These are phyloP conservation scores for Lactifluus pinguis DNA, from an alignment of 768 basidiomycete genomes.

Conservation along the genomic window DNA sequence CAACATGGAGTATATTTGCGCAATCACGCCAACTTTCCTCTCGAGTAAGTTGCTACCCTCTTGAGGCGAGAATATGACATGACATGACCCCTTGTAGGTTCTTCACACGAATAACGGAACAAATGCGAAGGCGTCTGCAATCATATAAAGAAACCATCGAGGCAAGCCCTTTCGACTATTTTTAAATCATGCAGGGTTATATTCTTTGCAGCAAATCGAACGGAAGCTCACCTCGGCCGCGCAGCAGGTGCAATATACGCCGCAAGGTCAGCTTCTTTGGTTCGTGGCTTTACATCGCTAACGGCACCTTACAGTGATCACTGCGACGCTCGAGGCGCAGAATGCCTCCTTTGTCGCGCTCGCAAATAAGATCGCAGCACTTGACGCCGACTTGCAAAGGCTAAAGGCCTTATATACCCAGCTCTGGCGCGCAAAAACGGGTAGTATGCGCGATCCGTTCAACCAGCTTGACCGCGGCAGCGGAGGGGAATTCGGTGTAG, in stretches of 20 bases:
- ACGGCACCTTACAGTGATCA: slow-evolving; percentile 41
- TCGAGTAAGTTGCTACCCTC: slow-evolving; percentile 46
- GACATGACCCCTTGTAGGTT: slow-evolving; percentile 36
- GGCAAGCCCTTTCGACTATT: slow-evolving; percentile 24
- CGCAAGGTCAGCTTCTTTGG: slow-evolving; percentile 46
- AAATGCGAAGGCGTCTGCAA: slow-evolving; percentile 60
- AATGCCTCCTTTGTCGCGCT: slow-evolving; percentile 69
- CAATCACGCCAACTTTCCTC: slow-evolving; percentile 71
- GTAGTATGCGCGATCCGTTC: slow-evolving; percentile 79
- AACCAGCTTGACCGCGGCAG: slow-evolving; percentile 37
- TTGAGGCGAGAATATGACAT: background rate
- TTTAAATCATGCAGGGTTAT: background rate
- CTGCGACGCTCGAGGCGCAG: slow-evolving; percentile 71
- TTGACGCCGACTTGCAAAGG: slow-evolving; percentile 68
- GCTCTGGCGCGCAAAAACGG: slow-evolving; percentile 70
- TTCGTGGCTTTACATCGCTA: slow-evolving; percentile 2
- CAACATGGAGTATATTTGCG: slow-evolving; percentile 62
- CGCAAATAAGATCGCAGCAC: slow-evolving; percentile 63
- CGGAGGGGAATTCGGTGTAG: slow-evolving; percentile 40
- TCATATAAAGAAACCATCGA: slow-evolving; percentile 81
- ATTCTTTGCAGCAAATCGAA: slow-evolving; percentile 59
- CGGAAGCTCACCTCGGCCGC: slow-evolving; percentile 65
- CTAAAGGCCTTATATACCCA: slow-evolving; percentile 69
- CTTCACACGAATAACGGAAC: slow-evolving; percentile 60
- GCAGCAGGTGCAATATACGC: slow-evolving; percentile 54